Evolutionary conservation across 257 asterid species (phyloP), one percentile per base, ranked within the genome.

Genomic region (Lantana camara): DNA sequence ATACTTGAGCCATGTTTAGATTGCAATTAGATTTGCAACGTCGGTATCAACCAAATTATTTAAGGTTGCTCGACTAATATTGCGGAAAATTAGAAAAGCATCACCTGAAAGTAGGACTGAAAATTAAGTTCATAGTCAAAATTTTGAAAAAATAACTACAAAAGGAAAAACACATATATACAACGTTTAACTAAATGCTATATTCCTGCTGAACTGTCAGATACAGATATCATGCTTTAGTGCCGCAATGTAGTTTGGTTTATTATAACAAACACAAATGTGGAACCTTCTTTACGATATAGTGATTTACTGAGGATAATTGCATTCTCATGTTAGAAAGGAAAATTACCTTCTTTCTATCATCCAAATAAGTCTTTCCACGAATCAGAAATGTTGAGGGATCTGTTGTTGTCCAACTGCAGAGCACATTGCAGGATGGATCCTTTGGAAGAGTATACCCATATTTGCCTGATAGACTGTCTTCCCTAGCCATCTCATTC

Each of bases 381-480:
- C 97, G 97, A 41, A 94, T 88, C 67, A 90, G 77, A 76, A 87
- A 94, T 29, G 90, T 80, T 24, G 96, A 90, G 47, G 95, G 92
- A 64, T 94, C 99, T 20, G 96, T 70, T 76, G 76, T 64, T 44
- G 90, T 79, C 96, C 96, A 94, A 78, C 97, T 94, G 83, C 97
- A 93, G 55, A 69, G 97, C 58, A 72, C 49, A 79, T 80, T 90
- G 73, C 87, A 85, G 57, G 78, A 61, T 71, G 88, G 81, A 77
- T 94, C 99, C 76, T 90, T 88, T 35, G 96, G 92, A 73, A 94
- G 95, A 30, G 99, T 94, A 69, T 72, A 79, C 20, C 99, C 99
- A 51, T 84, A 94, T 67, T 80, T 83, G 90, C 96, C 85, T 50
- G 85, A 75, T 55, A 65, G 50, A 67, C 75, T 66, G 66, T 88